Evolutionary conservation across 257 asterid species (phyloP), one percentile per base, ranked within the genome.

Genomic region (Galeopsis tetrahit): DNA sequence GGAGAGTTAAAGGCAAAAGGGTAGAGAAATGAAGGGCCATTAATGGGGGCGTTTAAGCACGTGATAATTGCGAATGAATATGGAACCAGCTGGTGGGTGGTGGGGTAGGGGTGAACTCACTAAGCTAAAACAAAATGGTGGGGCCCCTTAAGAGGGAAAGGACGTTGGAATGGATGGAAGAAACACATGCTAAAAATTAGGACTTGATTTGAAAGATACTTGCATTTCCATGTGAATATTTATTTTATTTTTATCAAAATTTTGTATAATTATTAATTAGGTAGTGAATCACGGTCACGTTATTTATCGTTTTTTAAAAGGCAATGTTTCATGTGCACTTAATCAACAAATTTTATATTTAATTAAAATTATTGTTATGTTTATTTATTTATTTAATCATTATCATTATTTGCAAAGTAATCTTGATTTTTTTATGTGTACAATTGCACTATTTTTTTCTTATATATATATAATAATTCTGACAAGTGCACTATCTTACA

Each of bases 31-130:
- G 7, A 48, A 35, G 38, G 11, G 77, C 32, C 68, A 13, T 40
- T 51, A 59, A 66, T 74, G 80, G 80, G 43, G 32, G 61, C 42
- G 53, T 70, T 70, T 70, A 5, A 74, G 76, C 85, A 81, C 82
- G 85, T 77, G 80, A 81, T 59, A 81, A 75, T 70, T 74, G 82
- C 79, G 55, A 43, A 31, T 9, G 38, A 44, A 65, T 59, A 36
- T 35, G 17, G 46, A 61, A 11, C 44, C 35, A 4, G 8, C 21
- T 43, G 15, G 34, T 53, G n/a, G 72, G 40, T 10, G 42, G 48
- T 13, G 31, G 33, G 21, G 59, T 51, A 1, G 35, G 46, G 15
- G 21, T 4, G 35, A 48, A 55, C 13, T 4, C 1, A 48, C 5
- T 44, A 58, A 7, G 11, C 33, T 57, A 17, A 17, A 49, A 67